phyloP scores from a whole-genome alignment of 352 stramenopile species.

The Phytopythium aichiense region DNA sequence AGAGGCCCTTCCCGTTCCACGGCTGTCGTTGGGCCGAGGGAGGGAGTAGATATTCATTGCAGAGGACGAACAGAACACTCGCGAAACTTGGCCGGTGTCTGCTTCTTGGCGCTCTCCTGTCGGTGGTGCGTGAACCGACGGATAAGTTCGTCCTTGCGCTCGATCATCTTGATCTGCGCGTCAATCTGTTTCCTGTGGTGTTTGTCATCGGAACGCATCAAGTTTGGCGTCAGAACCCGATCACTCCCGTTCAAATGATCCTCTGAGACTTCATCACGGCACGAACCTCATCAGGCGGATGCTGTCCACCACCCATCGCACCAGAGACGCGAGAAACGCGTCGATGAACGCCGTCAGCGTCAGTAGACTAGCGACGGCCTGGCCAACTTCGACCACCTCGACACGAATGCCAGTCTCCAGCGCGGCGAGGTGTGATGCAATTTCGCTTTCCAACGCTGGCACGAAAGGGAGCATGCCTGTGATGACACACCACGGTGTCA shows the following conservation, averaged over 20 bases:
- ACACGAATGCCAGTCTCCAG: not conserved
- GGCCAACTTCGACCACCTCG: not conserved
- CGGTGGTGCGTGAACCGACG: constrained; percentile 59
- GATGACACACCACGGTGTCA: not conserved
- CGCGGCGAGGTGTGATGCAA: not conserved
- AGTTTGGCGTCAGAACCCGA: not conserved
- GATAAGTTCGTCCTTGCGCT: constrained; percentile 55
- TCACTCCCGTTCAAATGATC: not conserved
- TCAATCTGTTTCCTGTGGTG: constrained; percentile 29
- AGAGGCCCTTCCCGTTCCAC: constrained; percentile 9
- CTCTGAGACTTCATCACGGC: not conserved
- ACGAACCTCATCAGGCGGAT: not conserved
- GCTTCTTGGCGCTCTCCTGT: constrained; percentile 36
- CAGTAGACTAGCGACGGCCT: not conserved
- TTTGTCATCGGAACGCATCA: not conserved
- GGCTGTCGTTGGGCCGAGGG: not conserved
- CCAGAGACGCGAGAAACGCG: not conserved
- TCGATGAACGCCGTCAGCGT: not conserved
- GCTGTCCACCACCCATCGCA: not conserved
- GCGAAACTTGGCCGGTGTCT: constrained; percentile 34
- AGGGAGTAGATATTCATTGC: constrained; percentile 10
- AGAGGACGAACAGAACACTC: constrained; percentile 39
- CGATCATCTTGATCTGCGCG: constrained; percentile 46
- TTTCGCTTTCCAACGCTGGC: not conserved
- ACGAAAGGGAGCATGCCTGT: not conserved